A percentile compares a stretch with the other conserved stretches of the same genome.
Evolutionary conservation across 208 protist genomes (phyloP).

Genomic region (Angomonas deanei): DNA sequence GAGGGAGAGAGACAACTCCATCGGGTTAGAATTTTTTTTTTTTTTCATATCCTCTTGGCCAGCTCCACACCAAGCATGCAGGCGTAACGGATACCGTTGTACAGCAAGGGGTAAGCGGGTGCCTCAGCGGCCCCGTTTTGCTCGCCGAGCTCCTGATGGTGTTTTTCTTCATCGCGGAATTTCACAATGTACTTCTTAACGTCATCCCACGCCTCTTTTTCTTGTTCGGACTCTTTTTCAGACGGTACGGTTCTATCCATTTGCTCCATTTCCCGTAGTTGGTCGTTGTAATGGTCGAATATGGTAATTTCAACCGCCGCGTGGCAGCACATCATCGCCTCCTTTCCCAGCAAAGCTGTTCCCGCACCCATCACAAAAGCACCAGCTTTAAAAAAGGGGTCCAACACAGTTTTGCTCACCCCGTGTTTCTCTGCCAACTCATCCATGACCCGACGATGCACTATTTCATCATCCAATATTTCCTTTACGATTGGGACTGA

Average conservation of each 20-base stretch:
- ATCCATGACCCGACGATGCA: slow-evolving; percentile 69
- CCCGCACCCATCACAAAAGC: slow-evolving; percentile 67
- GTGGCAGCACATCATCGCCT: slow-evolving; percentile 88
- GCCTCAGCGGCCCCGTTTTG: slow-evolving; percentile 67
- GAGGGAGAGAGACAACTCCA: too few relatives aligned
- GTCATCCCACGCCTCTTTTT: slow-evolving; percentile 44
- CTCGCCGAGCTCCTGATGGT: slow-evolving; percentile 81
- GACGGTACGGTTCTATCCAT: slow-evolving; percentile 25
- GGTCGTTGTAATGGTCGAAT: slow-evolving; percentile 85
- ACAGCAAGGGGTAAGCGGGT: slow-evolving; percentile 67
- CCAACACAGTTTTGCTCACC: slow-evolving; percentile 50
- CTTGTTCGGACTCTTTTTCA: slow-evolving; percentile 20
- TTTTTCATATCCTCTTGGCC: slow-evolving; percentile 52
- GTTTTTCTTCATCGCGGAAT: slow-evolving; percentile 82
- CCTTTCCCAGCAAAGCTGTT: slow-evolving; percentile 70
- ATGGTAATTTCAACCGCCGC: slow-evolving; percentile 83
- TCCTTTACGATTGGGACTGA: slow-evolving; percentile 63
- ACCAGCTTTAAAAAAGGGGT: slow-evolving; percentile 68
- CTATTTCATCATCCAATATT: slow-evolving; percentile 73
- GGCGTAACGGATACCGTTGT: slow-evolving; percentile 71
- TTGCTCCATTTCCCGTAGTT: slow-evolving; percentile 69
- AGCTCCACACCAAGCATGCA: slow-evolving; percentile 68
- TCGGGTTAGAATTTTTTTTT: slow-evolving; percentile 1
- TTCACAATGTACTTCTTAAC: slow-evolving; percentile 71
- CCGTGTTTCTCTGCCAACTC: slow-evolving; percentile 63